These are phyloP conservation scores for Helianthus tuberosus DNA, from an alignment of 129 eudicot genomes.

Conservation along the genomic window DNA sequence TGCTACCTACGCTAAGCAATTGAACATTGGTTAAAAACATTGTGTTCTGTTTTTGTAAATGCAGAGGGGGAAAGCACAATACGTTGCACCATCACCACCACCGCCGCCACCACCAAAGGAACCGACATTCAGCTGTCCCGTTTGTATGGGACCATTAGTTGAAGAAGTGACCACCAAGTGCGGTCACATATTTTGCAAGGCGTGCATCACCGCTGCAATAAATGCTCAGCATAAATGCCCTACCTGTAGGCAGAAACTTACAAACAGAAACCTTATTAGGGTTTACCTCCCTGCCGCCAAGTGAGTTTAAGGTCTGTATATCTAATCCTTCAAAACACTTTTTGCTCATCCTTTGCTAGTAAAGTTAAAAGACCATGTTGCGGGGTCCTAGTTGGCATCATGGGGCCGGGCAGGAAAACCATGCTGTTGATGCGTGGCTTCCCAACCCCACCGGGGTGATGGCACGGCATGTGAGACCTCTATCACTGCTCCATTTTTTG, in stretches of 20 bases:
- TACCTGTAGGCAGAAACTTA: slow-evolving; percentile 70
- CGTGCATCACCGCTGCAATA: slow-evolving; percentile 65
- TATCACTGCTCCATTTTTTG: too few species aligned
- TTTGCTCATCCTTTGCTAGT: background rate
- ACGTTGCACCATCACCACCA: slow-evolving; percentile 33
- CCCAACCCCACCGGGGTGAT: too few species aligned
- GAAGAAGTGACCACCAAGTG: slow-evolving; percentile 88
- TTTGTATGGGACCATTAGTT: slow-evolving; percentile 84
- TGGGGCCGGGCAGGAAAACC: too few species aligned
- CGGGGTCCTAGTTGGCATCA: too few species aligned
- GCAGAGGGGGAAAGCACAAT: slow-evolving; percentile 40
- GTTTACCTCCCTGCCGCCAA: slow-evolving; percentile 72
- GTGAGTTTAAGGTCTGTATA: slow-evolving; percentile 29
- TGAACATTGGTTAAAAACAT: background rate
- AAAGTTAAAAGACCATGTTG: background rate
- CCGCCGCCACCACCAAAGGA: slow-evolving; percentile 72
- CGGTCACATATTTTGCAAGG: slow-evolving; percentile 93
- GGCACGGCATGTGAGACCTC: too few species aligned
- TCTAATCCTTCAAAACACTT: background rate
- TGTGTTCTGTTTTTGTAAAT: slow-evolving; percentile 8
- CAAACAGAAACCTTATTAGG: slow-evolving; percentile 59
- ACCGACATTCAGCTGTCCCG: slow-evolving; percentile 77
- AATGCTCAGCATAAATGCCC: slow-evolving; percentile 76
- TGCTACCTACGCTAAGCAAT: background rate
- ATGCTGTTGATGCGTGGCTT: too few species aligned